A percentile compares a stretch with the other conserved stretches of the same genome.
Conservation (phyloP, 1,139 yeast species). For the Taphrina populina region DNA sequence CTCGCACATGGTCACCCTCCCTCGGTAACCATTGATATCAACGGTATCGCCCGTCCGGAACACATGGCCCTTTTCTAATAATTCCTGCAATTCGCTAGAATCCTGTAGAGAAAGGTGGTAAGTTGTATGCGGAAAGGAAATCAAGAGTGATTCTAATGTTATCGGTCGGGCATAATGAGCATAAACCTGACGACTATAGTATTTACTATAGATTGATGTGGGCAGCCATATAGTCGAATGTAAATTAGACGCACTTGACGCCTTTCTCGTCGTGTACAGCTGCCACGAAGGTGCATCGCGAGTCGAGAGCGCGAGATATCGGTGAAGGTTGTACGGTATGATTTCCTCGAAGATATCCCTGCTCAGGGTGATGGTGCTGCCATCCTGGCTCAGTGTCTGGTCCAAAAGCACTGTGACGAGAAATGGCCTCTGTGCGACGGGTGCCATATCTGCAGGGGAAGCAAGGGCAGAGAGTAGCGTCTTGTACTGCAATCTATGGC, state of each 20-base stretch:
- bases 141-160: not conserved
- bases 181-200: conserved; percentile 7
- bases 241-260: not conserved
- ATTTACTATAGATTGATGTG: not conserved
- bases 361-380: conserved; percentile 1
- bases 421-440: not conserved
- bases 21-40: conserved; percentile 24
- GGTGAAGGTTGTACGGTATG: conserved; percentile 2
- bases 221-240: conserved; percentile 30
- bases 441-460: conserved; percentile 2
- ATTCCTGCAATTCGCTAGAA: conserved; percentile 1
- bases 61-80: conserved; percentile 7
- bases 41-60: conserved; percentile 25
- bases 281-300: conserved; percentile 1
- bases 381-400: not conserved
- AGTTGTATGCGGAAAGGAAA: conserved; percentile 24
- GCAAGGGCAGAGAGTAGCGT: not conserved
- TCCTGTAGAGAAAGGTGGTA: conserved; percentile 2
- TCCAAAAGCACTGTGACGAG: not conserved
- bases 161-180: conserved; percentile 16
- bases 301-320: conserved; percentile 19
- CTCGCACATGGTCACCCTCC: conserved; percentile 37
- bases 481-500: no score
- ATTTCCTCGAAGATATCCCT: conserved; percentile 17
- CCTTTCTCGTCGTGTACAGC: conserved; percentile 1